Conservation (phyloP, 257 asterid species). For the Solanum ahanhuiri region DNA sequence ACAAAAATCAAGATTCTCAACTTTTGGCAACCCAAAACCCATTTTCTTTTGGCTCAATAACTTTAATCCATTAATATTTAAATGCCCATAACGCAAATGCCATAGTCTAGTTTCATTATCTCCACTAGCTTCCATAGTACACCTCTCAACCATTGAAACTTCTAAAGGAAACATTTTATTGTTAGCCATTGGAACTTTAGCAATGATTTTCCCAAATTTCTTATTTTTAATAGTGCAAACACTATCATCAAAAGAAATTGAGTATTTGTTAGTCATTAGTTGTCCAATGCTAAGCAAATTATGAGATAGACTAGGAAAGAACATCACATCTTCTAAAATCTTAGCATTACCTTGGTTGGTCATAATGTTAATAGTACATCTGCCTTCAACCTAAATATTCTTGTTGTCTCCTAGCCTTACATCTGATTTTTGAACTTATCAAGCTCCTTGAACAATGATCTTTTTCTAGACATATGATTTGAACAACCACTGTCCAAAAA, state of each 20-base stretch:
- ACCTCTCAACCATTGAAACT: too few relatives aligned
- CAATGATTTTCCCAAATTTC: too few relatives aligned
- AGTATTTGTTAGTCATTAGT: background rate
- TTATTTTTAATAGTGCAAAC: too few relatives aligned
- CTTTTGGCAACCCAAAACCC: background rate
- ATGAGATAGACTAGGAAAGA: background rate
- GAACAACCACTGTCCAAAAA: background rate
- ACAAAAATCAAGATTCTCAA: background rate
- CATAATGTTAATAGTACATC: background rate
- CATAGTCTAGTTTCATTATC: background rate
- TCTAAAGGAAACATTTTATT: too few relatives aligned
- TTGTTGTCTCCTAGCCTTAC: background rate
- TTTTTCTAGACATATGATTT: background rate
- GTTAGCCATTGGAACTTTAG: too few relatives aligned
- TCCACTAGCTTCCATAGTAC: too few relatives aligned
- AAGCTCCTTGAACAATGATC: background rate
- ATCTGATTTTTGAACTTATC: background rate
- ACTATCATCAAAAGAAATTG: too few relatives aligned
- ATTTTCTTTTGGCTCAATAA: too few relatives aligned
- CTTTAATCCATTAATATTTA: background rate
- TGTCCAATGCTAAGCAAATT: background rate
- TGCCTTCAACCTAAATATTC: background rate
- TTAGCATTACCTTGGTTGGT: background rate
- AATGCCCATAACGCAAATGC: too few relatives aligned
- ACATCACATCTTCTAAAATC: background rate